Evolutionary conservation across 2,329 filamentous ascomycete species (phyloP).

Genomic region (Botryosphaeria dothidea): DNA sequence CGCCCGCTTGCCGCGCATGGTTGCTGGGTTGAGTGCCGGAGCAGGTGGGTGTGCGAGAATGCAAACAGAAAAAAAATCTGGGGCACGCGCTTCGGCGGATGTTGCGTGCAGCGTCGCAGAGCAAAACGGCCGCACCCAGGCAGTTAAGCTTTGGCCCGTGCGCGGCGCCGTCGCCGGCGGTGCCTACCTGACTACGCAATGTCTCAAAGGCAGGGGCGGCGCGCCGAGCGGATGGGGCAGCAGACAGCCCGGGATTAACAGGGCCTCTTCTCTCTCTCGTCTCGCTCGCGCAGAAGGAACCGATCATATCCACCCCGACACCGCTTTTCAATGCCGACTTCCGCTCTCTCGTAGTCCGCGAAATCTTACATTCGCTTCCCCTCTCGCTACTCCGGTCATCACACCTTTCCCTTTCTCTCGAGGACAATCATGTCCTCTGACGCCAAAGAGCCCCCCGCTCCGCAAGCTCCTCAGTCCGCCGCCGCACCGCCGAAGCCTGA

Average conservation of each 20-base stretch:
- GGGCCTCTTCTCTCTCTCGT: neutral
- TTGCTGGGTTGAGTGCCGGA: conserved; percentile 32
- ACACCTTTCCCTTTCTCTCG: neutral
- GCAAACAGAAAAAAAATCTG: neutral
- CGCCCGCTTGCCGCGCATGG: conserved; percentile 67
- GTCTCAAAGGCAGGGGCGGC: conserved; percentile 16
- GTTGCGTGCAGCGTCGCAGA: conserved; percentile 11
- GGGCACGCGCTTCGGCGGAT: neutral
- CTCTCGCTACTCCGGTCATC: neutral
- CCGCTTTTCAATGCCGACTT: conserved; percentile 15
- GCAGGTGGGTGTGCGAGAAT: neutral
- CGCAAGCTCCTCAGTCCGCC: conserved; percentile 4
- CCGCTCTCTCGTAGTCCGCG: conserved; percentile 2
- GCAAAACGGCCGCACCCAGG: conserved; percentile 7
- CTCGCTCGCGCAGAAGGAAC: neutral
- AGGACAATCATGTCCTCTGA: conserved; percentile 5
- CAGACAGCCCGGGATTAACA: conserved; percentile 7
- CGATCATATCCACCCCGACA: neutral
- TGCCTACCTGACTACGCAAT: conserved; percentile 17
- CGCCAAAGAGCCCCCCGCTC: neutral
- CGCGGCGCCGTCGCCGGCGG: conserved; percentile 11
- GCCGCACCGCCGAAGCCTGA: neutral
- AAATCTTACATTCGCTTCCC: neutral
- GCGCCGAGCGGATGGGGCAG: conserved; percentile 12
- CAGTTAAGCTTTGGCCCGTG: conserved; percentile 19